Percentiles rank a stretch among this genome's conserved stretches.
Conservation (phyloP, 495 filamentous ascomycete species). For the Lepidopterella palustris region DNA sequence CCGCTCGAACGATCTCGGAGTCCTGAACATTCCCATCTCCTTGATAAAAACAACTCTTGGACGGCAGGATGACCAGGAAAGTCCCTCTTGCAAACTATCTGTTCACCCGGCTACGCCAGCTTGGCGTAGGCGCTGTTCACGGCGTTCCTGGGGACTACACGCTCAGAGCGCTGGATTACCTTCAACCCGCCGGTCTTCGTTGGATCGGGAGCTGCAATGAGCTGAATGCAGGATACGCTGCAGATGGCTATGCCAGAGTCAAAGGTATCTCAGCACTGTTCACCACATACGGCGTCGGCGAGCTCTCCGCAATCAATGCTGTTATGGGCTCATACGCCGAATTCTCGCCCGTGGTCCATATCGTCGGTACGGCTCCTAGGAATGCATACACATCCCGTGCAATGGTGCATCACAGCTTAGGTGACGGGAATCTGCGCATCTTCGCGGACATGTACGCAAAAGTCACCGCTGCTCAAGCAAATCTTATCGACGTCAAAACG, state of each 20-base stretch:
- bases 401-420: constrained; percentile 43
- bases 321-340: constrained; percentile 35
- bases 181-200: constrained; percentile 54
- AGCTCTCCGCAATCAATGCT: constrained; percentile 64
- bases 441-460: constrained; percentile 39
- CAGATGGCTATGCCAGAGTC: constrained; percentile 72
- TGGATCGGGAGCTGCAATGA: constrained; percentile 81
- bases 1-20: no score
- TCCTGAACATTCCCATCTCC: no score
- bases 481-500: constrained; percentile 35
- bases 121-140: constrained; percentile 54
- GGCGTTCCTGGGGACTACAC: constrained; percentile 61
- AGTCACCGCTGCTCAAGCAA: constrained; percentile 40
- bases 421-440: constrained; percentile 40
- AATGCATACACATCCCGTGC: constrained; percentile 31
- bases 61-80: constrained; percentile 12
- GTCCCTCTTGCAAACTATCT: constrained; percentile 50
- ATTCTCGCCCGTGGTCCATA: constrained; percentile 30
- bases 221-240: constrained; percentile 75
- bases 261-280: constrained; percentile 66
- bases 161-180: constrained; percentile 59
- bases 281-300: constrained; percentile 77
- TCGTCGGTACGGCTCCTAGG: constrained; percentile 35
- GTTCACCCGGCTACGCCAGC: constrained; percentile 60
- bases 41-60: no score